Evolutionary conservation across 805 yeast genomes (phyloP).

Genomic region (Trichomonascus vanleenenianus): DNA sequence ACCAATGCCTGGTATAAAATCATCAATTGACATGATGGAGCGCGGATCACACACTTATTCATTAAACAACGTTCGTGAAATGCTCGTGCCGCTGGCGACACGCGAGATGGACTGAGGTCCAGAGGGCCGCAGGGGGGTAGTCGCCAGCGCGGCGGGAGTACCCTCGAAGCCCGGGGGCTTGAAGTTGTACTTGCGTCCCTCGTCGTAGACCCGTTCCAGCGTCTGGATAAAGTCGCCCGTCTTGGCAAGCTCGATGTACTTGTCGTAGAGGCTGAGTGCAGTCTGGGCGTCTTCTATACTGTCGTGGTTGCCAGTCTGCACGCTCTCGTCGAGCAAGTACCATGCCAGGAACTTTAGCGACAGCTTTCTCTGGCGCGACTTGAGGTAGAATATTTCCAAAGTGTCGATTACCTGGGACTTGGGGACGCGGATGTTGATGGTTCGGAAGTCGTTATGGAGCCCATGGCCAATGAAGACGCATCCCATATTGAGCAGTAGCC

Average conservation of each 20-base stretch:
- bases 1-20: too few species aligned
- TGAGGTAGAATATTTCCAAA: slow-evolving; percentile 65
- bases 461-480: slow-evolving; percentile 96
- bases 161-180: slow-evolving; percentile 23
- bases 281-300: slow-evolving; percentile 93
- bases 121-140: too few species aligned
- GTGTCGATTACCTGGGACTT: slow-evolving; percentile 83
- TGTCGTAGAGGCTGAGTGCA: slow-evolving; percentile 70
- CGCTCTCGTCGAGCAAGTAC: slow-evolving; percentile 61
- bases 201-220: slow-evolving; percentile 55
- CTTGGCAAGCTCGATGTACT: slow-evolving; percentile 54
- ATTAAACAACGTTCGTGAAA: too few species aligned
- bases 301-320: slow-evolving; percentile 92
- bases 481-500: slow-evolving; percentile 85
- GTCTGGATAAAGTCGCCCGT: slow-evolving; percentile 53
- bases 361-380: slow-evolving; percentile 66
- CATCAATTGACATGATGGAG: too few species aligned
- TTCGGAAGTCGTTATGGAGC: slow-evolving; percentile 80
- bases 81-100: too few species aligned
- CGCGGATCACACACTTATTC: too few species aligned
- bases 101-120: too few species aligned
- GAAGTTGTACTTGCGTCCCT: slow-evolving; percentile 31
- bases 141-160: too few species aligned
- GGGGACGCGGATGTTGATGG: slow-evolving; percentile 88
- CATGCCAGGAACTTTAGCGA: slow-evolving; percentile 84